A percentile compares a stretch with the other conserved stretches of the same genome.
These are phyloP conservation scores for Ceratobasidium papillatum DNA, from an alignment of 1,284 basidiomycete species.

Conservation along the genomic window DNA sequence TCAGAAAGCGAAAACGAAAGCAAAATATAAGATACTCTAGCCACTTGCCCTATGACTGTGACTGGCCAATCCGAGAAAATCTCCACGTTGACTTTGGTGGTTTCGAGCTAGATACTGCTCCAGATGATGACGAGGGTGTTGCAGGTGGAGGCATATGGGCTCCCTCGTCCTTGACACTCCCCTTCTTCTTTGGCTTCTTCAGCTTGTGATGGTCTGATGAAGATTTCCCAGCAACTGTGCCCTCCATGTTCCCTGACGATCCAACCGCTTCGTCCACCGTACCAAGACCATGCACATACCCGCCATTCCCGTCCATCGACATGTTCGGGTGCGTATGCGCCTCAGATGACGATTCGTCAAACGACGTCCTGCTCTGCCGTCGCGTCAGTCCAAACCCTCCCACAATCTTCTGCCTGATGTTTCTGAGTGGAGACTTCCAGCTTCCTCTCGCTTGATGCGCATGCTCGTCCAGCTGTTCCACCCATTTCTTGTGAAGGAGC, in stretches of 20 bases:
- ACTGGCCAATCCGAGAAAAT: slow-evolving; percentile 12
- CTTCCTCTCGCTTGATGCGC: slow-evolving; percentile 32
- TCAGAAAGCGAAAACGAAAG: slow-evolving; percentile 2
- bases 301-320: slow-evolving; percentile 3
- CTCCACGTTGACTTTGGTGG: slow-evolving; percentile 14
- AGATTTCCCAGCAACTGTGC: neutral
- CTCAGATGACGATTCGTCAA: slow-evolving; percentile 9
- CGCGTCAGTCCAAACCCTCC: slow-evolving; percentile 6
- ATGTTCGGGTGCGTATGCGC: neutral
- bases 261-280: neutral
- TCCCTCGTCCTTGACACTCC: neutral
- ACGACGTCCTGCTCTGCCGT: slow-evolving; percentile 15
- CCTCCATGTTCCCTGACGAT: neutral
- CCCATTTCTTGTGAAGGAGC: slow-evolving; percentile 23
- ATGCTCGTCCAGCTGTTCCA: slow-evolving; percentile 28
- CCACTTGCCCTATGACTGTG: neutral
- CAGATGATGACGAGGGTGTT: neutral
- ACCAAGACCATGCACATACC: slow-evolving; percentile 21
- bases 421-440: slow-evolving; percentile 33
- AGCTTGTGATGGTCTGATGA: slow-evolving; percentile 1
- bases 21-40: neutral
- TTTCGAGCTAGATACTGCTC: neutral
- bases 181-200: slow-evolving; percentile 27
- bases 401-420: slow-evolving; percentile 18
- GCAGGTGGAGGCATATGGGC: neutral